Conservation (phyloP, 2,329 filamentous ascomycete genomes). For the Xylariales sp. region DNA sequence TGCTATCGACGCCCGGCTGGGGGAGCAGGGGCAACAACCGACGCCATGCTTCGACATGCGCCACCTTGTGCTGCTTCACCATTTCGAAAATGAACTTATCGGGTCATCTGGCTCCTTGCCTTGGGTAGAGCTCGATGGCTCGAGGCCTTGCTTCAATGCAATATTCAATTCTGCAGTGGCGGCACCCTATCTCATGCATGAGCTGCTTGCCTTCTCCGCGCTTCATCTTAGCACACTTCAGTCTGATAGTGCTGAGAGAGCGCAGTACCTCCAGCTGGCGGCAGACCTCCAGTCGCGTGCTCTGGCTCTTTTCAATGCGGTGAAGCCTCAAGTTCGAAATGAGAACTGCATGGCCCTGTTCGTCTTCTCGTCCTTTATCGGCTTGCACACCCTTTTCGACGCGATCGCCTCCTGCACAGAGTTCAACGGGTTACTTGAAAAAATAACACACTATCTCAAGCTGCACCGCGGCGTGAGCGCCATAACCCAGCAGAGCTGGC, state of each 20-base stretch:
- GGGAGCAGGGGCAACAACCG: no score
- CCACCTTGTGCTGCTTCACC: not conserved
- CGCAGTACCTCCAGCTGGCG: no score
- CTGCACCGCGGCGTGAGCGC: not conserved
- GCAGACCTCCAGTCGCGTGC: not conserved
- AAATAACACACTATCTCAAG: not conserved
- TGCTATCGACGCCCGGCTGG: no score
- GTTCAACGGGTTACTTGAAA: not conserved
- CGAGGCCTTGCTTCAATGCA: not conserved
- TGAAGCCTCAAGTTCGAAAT: not conserved
- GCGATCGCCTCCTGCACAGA: not conserved
- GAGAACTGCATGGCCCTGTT: constrained; percentile 2
- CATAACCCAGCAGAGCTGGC: not conserved
- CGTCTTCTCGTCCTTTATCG: constrained; percentile 1
- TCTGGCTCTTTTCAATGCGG: not conserved
- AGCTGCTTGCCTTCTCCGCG: constrained; percentile 1
- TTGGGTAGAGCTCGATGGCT: not conserved
- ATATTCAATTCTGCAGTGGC: not conserved
- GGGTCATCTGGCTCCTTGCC: not conserved
- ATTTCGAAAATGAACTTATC: not conserved
- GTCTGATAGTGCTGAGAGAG: not conserved
- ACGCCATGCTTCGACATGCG: no score
- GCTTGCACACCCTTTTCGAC: constrained; percentile 2
- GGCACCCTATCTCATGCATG: constrained; percentile 2
- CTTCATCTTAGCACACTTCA: not conserved